Evolutionary conservation across 192 early-diverging fungal genomes (phyloP), one percentile per base, ranked within the genome.

Genomic region (Coemansia sp.): DNA sequence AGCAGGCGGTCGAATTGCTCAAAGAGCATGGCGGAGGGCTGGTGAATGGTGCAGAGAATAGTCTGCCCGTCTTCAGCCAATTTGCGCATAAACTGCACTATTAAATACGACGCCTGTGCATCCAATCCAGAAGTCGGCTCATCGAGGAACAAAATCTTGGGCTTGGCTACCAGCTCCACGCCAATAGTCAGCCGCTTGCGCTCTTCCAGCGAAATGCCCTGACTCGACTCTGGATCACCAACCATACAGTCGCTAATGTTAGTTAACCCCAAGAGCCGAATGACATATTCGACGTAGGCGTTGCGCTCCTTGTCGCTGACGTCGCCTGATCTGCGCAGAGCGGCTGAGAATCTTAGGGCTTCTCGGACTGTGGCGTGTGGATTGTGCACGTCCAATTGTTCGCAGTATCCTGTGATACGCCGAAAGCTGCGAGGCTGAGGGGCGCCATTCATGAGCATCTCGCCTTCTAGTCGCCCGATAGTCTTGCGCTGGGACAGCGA

Each of bases 111-210:
- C 8, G 89, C 78, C 69, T 93, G 91, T 2, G 87, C 85, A 68
- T 89, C 88, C 9, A 90, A 72, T 50, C 94, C 94, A 47, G 89
- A 91, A 7, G 92, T 94, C 42, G 94, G 94, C 64, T 90, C 94
- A 68, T 94, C 92, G 63, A 94, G 79, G 76, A 95, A 91, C n/a
- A 95, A 84, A n/a, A 90, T 67, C 57, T 87, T 84, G 10, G 89
- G 88, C 75, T 89, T 84, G 26, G 91, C 85, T 2, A 93, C 86
- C 18, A 95, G 83, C 70, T 95, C 91, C 43, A 89, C 82, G 61
- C 85, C 94, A 63, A 95, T 91, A 26, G 88, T 90, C 16, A 95
- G 83, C 35, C 92, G 87, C 65, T 93, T 89, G 72, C 90, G 90
- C 70, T 95, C 91, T 61, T 91, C 92, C 13, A 91, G 88, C 28